Conservation (phyloP, 2,329 filamentous ascomycete genomes). For the Ophiocordyceps polyrhachis-furcata region DNA sequence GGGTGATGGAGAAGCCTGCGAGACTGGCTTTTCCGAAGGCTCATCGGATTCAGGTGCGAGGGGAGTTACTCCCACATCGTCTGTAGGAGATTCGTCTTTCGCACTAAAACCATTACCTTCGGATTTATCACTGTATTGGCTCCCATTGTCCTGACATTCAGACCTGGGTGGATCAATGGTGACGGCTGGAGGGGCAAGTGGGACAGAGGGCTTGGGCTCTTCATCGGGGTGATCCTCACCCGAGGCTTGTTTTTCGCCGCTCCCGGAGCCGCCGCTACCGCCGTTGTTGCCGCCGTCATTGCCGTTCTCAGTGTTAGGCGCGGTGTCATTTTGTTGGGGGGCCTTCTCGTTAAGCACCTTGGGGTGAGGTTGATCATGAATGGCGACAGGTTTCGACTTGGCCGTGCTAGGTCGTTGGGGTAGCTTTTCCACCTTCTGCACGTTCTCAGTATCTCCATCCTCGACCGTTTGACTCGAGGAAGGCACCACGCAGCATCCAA, state of each 20-base stretch:
- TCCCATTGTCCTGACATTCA: conserved; percentile 5
- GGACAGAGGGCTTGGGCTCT: conserved; percentile 25
- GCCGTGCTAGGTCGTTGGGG: conserved; percentile 34
- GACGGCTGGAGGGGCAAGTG: conserved; percentile 17
- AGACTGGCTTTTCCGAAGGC: conserved; percentile 8
- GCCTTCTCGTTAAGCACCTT: conserved; percentile 31
- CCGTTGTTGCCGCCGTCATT: conserved; percentile 23
- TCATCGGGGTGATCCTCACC: conserved; percentile 22
- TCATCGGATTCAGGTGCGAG: conserved; percentile 19
- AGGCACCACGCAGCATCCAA: conserved; percentile 49
- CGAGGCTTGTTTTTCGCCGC: conserved; percentile 26
- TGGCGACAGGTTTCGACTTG: conserved; percentile 32
- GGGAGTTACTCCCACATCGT: conserved; percentile 27
- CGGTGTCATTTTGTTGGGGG: conserved; percentile 13
- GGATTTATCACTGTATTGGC: conserved; percentile 14
- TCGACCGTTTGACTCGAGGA: conserved; percentile 37
- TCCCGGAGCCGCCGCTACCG: conserved; percentile 25
- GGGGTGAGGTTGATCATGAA: conserved; percentile 27
- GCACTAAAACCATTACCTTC: conserved; percentile 43
- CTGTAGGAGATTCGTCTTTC: conserved; percentile 39
- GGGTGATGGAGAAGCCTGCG: conserved; percentile 30
- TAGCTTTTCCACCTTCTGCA: conserved; percentile 40
- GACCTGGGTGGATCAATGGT: conserved; percentile 24
- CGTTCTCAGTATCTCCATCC: conserved; percentile 30
- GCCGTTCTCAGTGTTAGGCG: conserved; percentile 20